Evolutionary conservation across 352 stramenopile species (phyloP), one percentile per base, ranked within the genome.

Genomic region (Ophiocytium majus): DNA sequence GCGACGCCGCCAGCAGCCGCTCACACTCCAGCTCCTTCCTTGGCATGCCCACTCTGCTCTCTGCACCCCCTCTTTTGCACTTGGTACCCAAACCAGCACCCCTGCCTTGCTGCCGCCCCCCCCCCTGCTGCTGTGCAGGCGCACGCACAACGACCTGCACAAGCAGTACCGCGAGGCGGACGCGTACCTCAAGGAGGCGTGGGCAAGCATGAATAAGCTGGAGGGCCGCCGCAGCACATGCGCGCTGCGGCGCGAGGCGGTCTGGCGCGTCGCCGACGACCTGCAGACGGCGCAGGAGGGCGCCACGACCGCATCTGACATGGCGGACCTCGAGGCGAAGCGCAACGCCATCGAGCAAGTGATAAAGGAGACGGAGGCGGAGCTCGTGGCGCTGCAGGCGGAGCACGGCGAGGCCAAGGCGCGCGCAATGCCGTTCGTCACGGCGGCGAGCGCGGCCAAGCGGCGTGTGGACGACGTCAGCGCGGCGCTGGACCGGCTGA

Each of bases 401-500:
- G 43, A 57, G 5, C 43, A 57, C 43, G 14, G 43, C 43, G 43
- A 14, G 5, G 43, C 43, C 43, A 57, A 14, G 43, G 43, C 43
- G 5, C 43, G 43, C 43, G 43, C 43, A 57, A n/a, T n/a, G n/a
- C n/a, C n/a, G n/a, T n/a, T n/a, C n/a, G n/a, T n/a, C n/a, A n/a
- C n/a, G n/a, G n/a, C n/a, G n/a, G n/a, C n/a, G n/a, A n/a, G n/a
- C n/a, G n/a, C n/a, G n/a, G n/a, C n/a, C n/a, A n/a, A n/a, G n/a
- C n/a, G n/a, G n/a, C n/a, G n/a, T n/a, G 35, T 85, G 31, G 32
- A 85, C 33, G 63, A 85, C 32, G 37, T 63, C 32, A 28, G 1
- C 5, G 43, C 23, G 9, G 50, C 31, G 0, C 9, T 85, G 1
- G 1, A 10, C 14, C 28, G 49, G 10, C 19, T 36, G 9, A 82